Conservation (phyloP, 2,329 filamentous ascomycete species). For the Xylariaceae sp. region DNA sequence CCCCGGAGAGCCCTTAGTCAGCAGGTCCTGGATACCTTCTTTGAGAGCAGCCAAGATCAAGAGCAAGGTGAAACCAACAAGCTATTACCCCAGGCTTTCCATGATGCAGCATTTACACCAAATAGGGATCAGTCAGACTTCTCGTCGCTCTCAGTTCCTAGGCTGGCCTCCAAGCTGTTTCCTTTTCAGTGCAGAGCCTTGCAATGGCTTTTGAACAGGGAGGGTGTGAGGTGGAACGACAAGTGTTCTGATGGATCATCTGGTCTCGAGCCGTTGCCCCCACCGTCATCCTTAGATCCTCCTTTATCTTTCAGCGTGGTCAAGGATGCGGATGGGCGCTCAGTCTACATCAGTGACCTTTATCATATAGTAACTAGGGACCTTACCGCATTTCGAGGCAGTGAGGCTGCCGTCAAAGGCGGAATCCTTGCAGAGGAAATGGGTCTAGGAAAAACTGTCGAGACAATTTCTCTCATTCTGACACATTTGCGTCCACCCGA, state of each 20-base stretch:
- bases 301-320: slow-evolving; percentile 49
- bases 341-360: slow-evolving; percentile 55
- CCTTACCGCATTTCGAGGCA: slow-evolving; percentile 45
- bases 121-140: slow-evolving; percentile 44
- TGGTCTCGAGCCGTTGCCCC: slow-evolving; percentile 32
- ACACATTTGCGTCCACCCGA: slow-evolving; percentile 54
- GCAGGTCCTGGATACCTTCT: slow-evolving; percentile 42
- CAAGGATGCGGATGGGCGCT: slow-evolving; percentile 49
- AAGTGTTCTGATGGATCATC: slow-evolving; percentile 13
- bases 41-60: slow-evolving; percentile 16
- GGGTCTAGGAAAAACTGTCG: slow-evolving; percentile 80
- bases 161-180: slow-evolving; percentile 58
- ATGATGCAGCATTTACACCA: slow-evolving; percentile 68
- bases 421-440: slow-evolving; percentile 81
- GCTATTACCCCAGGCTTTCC: slow-evolving; percentile 61
- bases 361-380: slow-evolving; percentile 62
- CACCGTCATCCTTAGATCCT: slow-evolving; percentile 21
- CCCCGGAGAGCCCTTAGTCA: slow-evolving; percentile 39
- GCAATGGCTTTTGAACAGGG: slow-evolving; percentile 69
- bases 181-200: slow-evolving; percentile 74
- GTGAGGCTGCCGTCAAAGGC: slow-evolving; percentile 50
- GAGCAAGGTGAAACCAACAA: slow-evolving; percentile 27
- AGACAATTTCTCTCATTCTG: slow-evolving; percentile 71
- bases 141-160: slow-evolving; percentile 45
- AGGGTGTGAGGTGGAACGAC: slow-evolving; percentile 58